Base-by-base conservation (phyloP, 345 rosid species). In the Rhodomyrtus tomentosa region DNA sequence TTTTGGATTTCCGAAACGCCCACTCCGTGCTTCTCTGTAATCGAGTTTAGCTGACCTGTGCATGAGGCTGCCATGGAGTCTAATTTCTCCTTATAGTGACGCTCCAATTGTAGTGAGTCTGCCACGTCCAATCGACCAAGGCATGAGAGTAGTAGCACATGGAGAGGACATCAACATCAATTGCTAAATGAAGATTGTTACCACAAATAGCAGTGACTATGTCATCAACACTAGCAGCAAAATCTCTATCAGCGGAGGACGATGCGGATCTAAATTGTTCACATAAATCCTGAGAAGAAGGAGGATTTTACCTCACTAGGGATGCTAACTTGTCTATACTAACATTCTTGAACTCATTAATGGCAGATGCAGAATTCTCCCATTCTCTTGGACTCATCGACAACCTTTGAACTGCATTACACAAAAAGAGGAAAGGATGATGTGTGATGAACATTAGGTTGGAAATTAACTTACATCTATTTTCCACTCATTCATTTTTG, bases 11-110 rank as follows among this genome's bases (percentile, higher is more conserved):
- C 88, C 62, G 92, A 88, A 55, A 94, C 86, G 83, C 84, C 86
- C 84, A 92, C 87, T 20, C 95, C 91, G 85, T 95, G 98, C 45
- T 86, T 91, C 87, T 93, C 94, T 87, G 92, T 94, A 76, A 89
- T 42, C 15, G 87, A 88, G 52, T 88, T 88, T 62, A 93, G 95
- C 85, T 93, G 91, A 62, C 91, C 92, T 85, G 88, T 86, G 88
- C 92, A 93, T 38, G 74, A 50, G 81, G 92, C 82, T 5, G 91
- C 86, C 83, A 91, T 91, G 84, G 93, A 90, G 53, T 94, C 98
- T 38, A 84, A 80, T 88, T 91, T 91, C 84, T 89, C 92, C 87
- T 90, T 93, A 85, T 88, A 88, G 82, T 91, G 94, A 25, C 55
- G 87, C 87, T 95, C 99, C 87, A 51, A 85, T 62, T 24, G 81